A percentile compares a stretch with the other conserved stretches of the same genome.
phyloP scores from a whole-genome alignment of 805 yeast species.

The Candida adriatica region DNA sequence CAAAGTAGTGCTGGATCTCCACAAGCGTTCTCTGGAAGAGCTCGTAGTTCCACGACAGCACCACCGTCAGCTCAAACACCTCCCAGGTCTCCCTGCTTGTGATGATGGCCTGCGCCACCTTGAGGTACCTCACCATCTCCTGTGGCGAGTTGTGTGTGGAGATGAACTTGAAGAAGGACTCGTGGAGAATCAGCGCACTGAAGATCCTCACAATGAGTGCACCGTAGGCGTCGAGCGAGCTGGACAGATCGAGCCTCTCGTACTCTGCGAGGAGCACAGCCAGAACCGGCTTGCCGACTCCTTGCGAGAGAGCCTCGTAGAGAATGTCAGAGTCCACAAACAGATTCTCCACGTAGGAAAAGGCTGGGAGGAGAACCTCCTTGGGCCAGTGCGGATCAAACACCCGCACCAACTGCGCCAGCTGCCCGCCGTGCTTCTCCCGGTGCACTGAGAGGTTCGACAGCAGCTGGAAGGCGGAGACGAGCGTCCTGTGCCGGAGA shows the following conservation, averaged over 20 bases:
- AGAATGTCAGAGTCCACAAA: slow-evolving; percentile 14
- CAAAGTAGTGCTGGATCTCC: slow-evolving; percentile 23
- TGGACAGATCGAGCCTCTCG: slow-evolving; percentile 13
- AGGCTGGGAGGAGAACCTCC: slow-evolving; percentile 7
- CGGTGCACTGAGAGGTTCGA: slow-evolving; percentile 13
- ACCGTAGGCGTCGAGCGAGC: slow-evolving; percentile 15
- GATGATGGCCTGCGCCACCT: slow-evolving; percentile 26
- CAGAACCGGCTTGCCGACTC: slow-evolving; percentile 14
- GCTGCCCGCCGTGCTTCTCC: slow-evolving; percentile 6
- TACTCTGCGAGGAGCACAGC: slow-evolving; percentile 9
- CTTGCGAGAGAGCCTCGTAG: slow-evolving; percentile 16
- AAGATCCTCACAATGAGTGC: slow-evolving; percentile 23
- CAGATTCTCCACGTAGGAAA: slow-evolving; percentile 11
- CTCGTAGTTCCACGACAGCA: slow-evolving; percentile 33
- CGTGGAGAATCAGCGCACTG: slow-evolving; percentile 25
- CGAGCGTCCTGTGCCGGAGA: slow-evolving; percentile 2
- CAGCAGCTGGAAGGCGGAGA: slow-evolving; percentile 13
- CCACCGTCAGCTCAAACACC: slow-evolving; percentile 29
- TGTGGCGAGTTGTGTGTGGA: slow-evolving; percentile 9
- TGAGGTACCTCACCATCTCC: slow-evolving; percentile 18
- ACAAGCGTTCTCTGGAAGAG: slow-evolving; percentile 21
- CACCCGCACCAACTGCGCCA: slow-evolving; percentile 7
- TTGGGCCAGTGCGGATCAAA: slow-evolving; percentile 1
- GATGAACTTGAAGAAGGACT: slow-evolving; percentile 29
- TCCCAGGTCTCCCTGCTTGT: slow-evolving; percentile 33